A percentile compares a stretch with the other conserved stretches of the same genome.
Evolutionary conservation across 805 yeast genomes (phyloP).

Genomic region (Maudiozyma serrabonitensis): DNA sequence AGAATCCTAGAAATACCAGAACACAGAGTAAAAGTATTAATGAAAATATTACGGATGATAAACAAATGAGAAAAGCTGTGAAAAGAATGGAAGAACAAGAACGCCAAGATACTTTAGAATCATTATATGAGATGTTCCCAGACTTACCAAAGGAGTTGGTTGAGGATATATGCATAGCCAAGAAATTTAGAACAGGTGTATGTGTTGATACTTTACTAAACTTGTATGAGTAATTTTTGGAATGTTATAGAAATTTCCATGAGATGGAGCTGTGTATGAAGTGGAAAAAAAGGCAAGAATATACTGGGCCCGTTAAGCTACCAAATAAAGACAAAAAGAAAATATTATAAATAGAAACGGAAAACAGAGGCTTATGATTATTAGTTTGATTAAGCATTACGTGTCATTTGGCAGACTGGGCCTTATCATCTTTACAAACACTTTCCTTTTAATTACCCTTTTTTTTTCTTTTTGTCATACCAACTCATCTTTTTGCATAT

Average conservation of each 20-base stretch:
- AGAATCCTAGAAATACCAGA: neutral
- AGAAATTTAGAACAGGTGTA: conserved; percentile 56
- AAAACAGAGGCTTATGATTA: no score
- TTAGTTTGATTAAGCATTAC: no score
- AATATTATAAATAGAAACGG: no score
- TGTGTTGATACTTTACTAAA: conserved; percentile 49
- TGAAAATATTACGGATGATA: neutral
- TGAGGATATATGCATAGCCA: conserved; percentile 58
- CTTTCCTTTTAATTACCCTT: no score
- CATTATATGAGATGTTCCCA: conserved; percentile 66
- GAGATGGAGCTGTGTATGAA: no score
- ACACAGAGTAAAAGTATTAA: conserved; percentile 6
- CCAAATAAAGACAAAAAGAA: no score
- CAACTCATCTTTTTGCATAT: no score
- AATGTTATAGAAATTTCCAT: neutral
- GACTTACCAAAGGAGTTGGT: conserved; percentile 57
- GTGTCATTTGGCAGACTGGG: no score
- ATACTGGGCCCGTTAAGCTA: no score
- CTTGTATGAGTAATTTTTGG: conserved; percentile 11
- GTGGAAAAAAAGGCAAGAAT: no score
- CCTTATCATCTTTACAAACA: no score
- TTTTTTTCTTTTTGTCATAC: no score
- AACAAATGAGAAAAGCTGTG: conserved; percentile 24
- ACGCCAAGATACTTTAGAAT: conserved; percentile 36
- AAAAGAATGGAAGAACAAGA: conserved; percentile 35